phyloP scores from a whole-genome alignment of 164 flowering plant genomes.

The Pachysandra terminalis region DNA sequence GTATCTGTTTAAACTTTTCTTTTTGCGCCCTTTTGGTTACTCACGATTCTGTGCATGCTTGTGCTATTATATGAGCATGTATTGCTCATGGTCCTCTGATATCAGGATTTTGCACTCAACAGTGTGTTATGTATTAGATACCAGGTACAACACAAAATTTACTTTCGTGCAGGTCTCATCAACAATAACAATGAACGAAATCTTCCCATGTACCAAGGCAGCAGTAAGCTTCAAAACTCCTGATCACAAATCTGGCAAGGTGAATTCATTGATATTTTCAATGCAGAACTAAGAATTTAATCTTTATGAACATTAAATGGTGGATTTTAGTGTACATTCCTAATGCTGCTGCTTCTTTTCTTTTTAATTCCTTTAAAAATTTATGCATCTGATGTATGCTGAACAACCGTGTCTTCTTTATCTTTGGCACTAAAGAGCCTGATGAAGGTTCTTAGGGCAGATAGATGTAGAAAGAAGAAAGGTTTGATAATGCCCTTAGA shows the following conservation, averaged over 20 bases:
- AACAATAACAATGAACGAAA: conserved; percentile 52
- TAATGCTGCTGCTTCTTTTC: too few species aligned
- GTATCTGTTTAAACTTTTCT: not conserved
- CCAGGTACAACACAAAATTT: not conserved
- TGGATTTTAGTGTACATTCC: not conserved
- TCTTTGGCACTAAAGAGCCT: not conserved
- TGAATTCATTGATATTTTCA: conserved; percentile 20
- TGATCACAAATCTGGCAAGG: conserved; percentile 84
- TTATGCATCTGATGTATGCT: too few species aligned
- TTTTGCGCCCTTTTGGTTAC: not conserved
- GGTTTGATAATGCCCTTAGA: too few species aligned
- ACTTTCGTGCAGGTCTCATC: conserved; percentile 49
- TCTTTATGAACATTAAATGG: too few species aligned
- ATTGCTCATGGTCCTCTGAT: not conserved
- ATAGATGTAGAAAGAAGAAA: too few species aligned
- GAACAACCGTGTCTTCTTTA: not conserved
- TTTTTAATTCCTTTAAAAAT: too few species aligned
- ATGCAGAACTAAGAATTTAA: too few species aligned
- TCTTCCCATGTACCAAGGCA: conserved; percentile 41
- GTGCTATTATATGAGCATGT: not conserved
- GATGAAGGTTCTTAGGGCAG: too few species aligned
- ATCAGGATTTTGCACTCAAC: too few species aligned
- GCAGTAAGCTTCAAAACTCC: conserved; percentile 63
- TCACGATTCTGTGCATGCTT: not conserved
- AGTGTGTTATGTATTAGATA: too few species aligned